These are phyloP conservation scores for Heterobasidion annosum DNA, from an alignment of 1,284 basidiomycete species.

Conservation along the genomic window DNA sequence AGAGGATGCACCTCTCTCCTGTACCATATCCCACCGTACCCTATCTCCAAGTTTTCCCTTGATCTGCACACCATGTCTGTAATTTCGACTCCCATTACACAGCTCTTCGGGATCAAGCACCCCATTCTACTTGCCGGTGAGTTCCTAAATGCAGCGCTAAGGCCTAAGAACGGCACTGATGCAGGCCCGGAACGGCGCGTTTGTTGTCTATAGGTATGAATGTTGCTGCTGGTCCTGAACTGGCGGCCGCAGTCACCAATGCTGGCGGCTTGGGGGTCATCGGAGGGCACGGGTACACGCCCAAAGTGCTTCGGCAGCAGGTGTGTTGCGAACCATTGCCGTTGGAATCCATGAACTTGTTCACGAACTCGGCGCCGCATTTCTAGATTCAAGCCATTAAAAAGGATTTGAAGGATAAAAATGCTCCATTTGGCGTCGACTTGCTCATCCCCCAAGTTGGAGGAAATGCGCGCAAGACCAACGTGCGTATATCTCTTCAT, in stretches of 20 bases:
- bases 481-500: conserved; percentile 35
- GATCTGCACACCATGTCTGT: conserved; percentile 34
- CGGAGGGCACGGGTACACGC: conserved; percentile 77
- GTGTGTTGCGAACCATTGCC: conserved; percentile 24
- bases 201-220: conserved; percentile 56
- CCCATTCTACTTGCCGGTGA: conserved; percentile 79
- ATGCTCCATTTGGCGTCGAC: conserved; percentile 82
- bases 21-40: neutral
- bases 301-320: conserved; percentile 63
- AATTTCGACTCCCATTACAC: conserved; percentile 71
- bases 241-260: conserved; percentile 83
- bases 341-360: neutral
- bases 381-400: conserved; percentile 67
- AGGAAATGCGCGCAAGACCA: conserved; percentile 77
- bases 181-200: neutral
- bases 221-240: conserved; percentile 79
- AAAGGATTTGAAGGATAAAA: conserved; percentile 55
- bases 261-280: conserved; percentile 85
- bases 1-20: neutral
- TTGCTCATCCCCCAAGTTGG: conserved; percentile 78
- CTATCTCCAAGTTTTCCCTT: neutral
- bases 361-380: neutral
- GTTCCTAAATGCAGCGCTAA: neutral
- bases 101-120: conserved; percentile 81
- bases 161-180: neutral